These are phyloP conservation scores for Escallonia herrerae DNA, from an alignment of 129 eudicot genomes.

Conservation along the genomic window DNA sequence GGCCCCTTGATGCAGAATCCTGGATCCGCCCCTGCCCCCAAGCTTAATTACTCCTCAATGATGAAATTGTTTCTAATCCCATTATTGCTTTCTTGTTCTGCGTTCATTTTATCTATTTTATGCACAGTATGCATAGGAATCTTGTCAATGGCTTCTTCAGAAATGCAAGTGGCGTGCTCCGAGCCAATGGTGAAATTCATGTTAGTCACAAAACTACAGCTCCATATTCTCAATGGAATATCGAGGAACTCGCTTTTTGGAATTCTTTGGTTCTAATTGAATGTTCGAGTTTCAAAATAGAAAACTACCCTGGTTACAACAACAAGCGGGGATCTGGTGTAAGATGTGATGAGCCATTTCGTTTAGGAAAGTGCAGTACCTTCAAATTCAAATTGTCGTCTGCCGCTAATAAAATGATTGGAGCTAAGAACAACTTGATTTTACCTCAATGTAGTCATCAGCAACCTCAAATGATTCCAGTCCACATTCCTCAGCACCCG, in stretches of 20 bases:
- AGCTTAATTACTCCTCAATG: too few species aligned
- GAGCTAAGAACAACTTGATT: neutral
- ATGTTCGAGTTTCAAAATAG: slow-evolving; percentile 27
- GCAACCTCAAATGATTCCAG: neutral
- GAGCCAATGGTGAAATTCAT: slow-evolving; percentile 47
- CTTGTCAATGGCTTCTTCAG: slow-evolving; percentile 48
- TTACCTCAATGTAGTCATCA: neutral
- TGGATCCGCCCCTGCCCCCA: too few species aligned
- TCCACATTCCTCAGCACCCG: neutral
- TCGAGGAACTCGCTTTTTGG: slow-evolving; percentile 38
- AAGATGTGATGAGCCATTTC: slow-evolving; percentile 39
- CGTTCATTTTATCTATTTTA: neutral
- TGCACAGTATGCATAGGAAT: slow-evolving; percentile 43
- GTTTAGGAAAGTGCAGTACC: slow-evolving; percentile 45
- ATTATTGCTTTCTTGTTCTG: too few species aligned
- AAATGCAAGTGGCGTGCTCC: slow-evolving; percentile 47
- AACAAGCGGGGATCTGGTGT: slow-evolving; percentile 59
- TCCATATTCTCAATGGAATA: slow-evolving; percentile 49
- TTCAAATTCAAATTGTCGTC: slow-evolving; percentile 31
- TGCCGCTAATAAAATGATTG: neutral
- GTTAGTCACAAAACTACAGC: slow-evolving; percentile 48
- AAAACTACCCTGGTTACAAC: slow-evolving; percentile 63
- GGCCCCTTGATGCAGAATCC: too few species aligned
- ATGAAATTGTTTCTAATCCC: too few species aligned
- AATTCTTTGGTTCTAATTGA: slow-evolving; percentile 26